Percentiles rank a stretch among this genome's conserved stretches.
phyloP scores from a whole-genome alignment of 2,329 filamentous ascomycete genomes.

The Aspergillus ochraceoroseus region DNA sequence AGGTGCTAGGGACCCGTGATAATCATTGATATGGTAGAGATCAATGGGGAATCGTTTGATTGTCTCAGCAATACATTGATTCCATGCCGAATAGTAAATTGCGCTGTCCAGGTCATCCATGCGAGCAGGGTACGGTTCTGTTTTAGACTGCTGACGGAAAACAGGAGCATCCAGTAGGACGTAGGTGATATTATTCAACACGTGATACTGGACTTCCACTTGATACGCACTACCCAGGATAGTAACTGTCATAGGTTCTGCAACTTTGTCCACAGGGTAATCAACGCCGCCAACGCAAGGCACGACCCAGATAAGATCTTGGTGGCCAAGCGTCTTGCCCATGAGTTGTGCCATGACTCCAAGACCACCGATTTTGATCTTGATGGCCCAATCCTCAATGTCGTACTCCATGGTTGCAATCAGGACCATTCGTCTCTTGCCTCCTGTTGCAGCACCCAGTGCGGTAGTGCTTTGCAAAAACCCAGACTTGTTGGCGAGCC shows the following conservation, averaged over 20 bases:
- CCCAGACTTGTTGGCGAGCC: constrained; percentile 34
- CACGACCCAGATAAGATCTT: constrained; percentile 61
- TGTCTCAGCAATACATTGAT: constrained; percentile 62
- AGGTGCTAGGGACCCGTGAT: constrained; percentile 59
- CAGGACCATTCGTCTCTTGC: constrained; percentile 49
- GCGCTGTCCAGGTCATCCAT: constrained; percentile 66
- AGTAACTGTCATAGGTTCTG: constrained; percentile 58
- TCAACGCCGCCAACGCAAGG: constrained; percentile 60
- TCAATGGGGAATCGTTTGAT: constrained; percentile 59
- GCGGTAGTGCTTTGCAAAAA: constrained; percentile 37
- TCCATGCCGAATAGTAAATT: constrained; percentile 66
- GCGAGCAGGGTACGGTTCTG: constrained; percentile 60
- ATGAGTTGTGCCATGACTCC: constrained; percentile 67
- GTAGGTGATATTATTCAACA: constrained; percentile 61
- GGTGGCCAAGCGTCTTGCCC: constrained; percentile 60
- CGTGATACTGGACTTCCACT: constrained; percentile 60
- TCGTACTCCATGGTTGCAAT: constrained; percentile 70
- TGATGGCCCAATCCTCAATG: constrained; percentile 65
- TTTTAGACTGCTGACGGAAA: constrained; percentile 59
- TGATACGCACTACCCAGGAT: constrained; percentile 58
- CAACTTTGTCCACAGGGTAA: constrained; percentile 56
- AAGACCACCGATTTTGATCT: constrained; percentile 66
- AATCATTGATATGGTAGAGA: constrained; percentile 63
- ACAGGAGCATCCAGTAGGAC: constrained; percentile 63
- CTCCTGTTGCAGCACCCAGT: constrained; percentile 30